Evolutionary conservation across 2,329 filamentous ascomycete genomes (phyloP).

Genomic region (Trichoderma brevicompactum): DNA sequence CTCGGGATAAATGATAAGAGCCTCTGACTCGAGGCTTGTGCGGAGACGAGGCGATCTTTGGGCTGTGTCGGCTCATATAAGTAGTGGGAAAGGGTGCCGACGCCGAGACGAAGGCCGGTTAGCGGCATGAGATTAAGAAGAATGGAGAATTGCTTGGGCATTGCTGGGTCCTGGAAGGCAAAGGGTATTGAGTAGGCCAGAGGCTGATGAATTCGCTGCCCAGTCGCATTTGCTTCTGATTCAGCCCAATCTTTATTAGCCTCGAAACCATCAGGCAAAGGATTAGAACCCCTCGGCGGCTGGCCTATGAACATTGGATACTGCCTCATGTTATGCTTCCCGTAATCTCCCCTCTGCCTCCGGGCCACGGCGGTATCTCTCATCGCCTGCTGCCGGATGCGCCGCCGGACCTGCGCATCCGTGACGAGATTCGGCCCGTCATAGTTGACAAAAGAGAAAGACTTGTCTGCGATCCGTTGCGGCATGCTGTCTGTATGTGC

Average conservation of each 20-base stretch:
- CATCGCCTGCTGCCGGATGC: conserved; percentile 26
- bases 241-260: background rate
- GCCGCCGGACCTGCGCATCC: conserved; percentile 21
- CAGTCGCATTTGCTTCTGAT: background rate
- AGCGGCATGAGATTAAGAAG: conserved; percentile 21
- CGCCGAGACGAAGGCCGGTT: conserved; percentile 18
- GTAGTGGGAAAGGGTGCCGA: conserved; percentile 15
- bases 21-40: conserved; percentile 16
- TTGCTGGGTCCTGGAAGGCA: conserved; percentile 1
- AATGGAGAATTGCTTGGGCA: conserved; percentile 16
- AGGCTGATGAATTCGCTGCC: background rate
- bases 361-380: conserved; percentile 15
- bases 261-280: background rate
- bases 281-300: background rate
- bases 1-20: conserved; percentile 20
- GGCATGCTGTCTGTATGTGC: conserved; percentile 7
- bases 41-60: conserved; percentile 4
- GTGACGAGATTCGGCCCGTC: conserved; percentile 15
- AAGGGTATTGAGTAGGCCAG: background rate
- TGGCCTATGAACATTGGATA: conserved; percentile 8
- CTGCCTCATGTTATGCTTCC: conserved; percentile 24
- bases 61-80: conserved; percentile 17
- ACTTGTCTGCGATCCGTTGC: background rate
- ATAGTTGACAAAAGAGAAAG: conserved; percentile 23
- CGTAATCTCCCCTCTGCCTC: conserved; percentile 18